These are phyloP conservation scores for Calonectria pseudoreteaudii DNA, from an alignment of 2,329 filamentous ascomycete species.

Conservation along the genomic window DNA sequence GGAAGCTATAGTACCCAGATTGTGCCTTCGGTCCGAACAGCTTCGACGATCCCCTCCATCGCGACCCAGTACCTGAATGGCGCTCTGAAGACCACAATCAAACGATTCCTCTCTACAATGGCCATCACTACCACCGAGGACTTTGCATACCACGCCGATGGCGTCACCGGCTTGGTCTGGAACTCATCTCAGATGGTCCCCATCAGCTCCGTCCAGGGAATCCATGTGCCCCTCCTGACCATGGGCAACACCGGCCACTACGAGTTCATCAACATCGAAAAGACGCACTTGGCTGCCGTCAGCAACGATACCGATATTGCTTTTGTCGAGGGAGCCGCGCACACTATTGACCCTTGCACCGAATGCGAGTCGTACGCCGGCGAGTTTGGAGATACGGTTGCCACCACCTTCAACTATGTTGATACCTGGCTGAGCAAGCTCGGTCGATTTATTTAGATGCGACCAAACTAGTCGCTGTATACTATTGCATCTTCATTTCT, in stretches of 20 bases:
- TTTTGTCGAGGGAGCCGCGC: conserved; percentile 4
- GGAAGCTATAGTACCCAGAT: background rate
- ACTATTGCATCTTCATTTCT: background rate
- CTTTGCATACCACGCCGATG: background rate
- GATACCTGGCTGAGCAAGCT: conserved; percentile 6
- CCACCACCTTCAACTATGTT: background rate
- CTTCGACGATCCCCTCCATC: background rate
- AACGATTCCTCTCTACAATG: background rate
- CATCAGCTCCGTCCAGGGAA: conserved; percentile 1
- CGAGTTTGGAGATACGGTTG: conserved; percentile 3
- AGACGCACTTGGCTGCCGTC: conserved; percentile 3
- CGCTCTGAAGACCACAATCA: background rate
- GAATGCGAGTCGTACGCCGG: conserved; percentile 3
- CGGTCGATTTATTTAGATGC: background rate
- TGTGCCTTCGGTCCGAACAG: background rate
- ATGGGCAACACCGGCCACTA: conserved; percentile 7
- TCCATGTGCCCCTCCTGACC: background rate
- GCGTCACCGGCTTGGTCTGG: background rate
- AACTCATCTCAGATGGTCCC: conserved; percentile 8
- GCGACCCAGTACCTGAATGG: background rate
- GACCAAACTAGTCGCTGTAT: background rate
- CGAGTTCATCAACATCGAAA: conserved; percentile 9
- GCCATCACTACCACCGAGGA: background rate
- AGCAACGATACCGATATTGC: conserved; percentile 4
- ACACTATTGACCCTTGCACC: conserved; percentile 5